Percentiles rank a stretch among this genome's conserved stretches.
phyloP scores from a whole-genome alignment of 352 stramenopile species.

The Elongisporangium undulatum region DNA sequence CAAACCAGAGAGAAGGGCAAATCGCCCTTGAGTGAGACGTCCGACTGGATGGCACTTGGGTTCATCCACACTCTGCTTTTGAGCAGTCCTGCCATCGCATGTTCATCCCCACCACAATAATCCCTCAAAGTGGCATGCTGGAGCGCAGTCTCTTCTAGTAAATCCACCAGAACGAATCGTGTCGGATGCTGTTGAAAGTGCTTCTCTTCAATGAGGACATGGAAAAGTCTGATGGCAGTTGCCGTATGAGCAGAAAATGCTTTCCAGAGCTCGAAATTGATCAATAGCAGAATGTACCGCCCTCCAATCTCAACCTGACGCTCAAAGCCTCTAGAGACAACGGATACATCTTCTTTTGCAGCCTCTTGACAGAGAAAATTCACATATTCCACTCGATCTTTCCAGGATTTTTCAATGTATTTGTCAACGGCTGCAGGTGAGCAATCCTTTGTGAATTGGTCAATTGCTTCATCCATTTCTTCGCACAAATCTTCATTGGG shows the following conservation, averaged over 20 bases:
- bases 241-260: neutral
- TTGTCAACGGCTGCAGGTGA: no score
- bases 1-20: neutral
- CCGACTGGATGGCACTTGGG: neutral
- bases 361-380: no score
- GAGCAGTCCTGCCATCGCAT: neutral
- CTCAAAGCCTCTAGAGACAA: neutral
- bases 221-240: neutral
- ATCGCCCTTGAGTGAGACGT: neutral
- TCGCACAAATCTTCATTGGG: no score
- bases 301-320: neutral
- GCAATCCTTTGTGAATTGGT: no score
- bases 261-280: neutral
- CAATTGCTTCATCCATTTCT: no score
- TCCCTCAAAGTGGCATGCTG: neutral
- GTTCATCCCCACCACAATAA: neutral
- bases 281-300: neutral
- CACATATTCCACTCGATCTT: no score
- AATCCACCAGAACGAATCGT: neutral
- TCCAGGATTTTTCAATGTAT: no score
- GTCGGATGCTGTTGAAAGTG: neutral
- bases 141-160: neutral
- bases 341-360: neutral
- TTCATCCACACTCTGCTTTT: neutral
- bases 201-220: neutral